These are phyloP conservation scores for Hirschfeldia incana DNA, from an alignment of 345 rosid species.

Conservation along the genomic window DNA sequence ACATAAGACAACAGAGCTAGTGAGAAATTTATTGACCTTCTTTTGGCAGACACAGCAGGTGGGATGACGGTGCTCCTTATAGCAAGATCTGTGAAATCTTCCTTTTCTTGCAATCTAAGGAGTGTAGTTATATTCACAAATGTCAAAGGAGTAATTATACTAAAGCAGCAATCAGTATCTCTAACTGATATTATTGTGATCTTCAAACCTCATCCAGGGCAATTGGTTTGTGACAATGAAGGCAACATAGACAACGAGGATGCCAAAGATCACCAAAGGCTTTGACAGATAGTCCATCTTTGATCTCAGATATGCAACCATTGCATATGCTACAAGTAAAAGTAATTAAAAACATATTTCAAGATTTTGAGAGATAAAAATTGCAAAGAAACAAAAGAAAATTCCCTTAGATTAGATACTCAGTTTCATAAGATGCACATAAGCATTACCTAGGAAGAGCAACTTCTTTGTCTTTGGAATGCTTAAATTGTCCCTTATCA, in stretches of 20 bases:
- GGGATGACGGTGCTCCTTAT: slow-evolving; percentile 11
- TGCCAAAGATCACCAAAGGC: slow-evolving; percentile 66
- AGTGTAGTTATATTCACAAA: background rate
- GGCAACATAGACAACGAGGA: slow-evolving; percentile 72
- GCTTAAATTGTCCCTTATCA: slow-evolving; percentile 4
- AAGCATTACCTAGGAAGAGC: slow-evolving; percentile 24
- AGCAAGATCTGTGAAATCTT: slow-evolving; percentile 12
- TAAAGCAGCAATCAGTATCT: background rate
- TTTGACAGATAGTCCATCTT: slow-evolving; percentile 55
- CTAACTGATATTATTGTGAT: background rate
- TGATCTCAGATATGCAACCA: slow-evolving; percentile 59
- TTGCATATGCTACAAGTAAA: slow-evolving; percentile 50
- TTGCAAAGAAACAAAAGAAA: background rate
- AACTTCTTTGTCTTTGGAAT: slow-evolving; percentile 7
- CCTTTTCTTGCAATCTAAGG: slow-evolving; percentile 18
- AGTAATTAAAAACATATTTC: background rate
- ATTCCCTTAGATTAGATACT: background rate
- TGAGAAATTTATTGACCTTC: background rate
- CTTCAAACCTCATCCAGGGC: slow-evolving; percentile 60
- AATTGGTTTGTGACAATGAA: slow-evolving; percentile 55
- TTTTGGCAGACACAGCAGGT: slow-evolving; percentile 25
- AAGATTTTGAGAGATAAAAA: background rate
- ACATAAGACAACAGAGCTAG: background rate
- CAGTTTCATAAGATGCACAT: background rate
- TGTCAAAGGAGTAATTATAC: background rate